These are phyloP conservation scores for Dinochytrium kinnereticum DNA, from an alignment of 371 early-diverging fungal species.

Conservation along the genomic window DNA sequence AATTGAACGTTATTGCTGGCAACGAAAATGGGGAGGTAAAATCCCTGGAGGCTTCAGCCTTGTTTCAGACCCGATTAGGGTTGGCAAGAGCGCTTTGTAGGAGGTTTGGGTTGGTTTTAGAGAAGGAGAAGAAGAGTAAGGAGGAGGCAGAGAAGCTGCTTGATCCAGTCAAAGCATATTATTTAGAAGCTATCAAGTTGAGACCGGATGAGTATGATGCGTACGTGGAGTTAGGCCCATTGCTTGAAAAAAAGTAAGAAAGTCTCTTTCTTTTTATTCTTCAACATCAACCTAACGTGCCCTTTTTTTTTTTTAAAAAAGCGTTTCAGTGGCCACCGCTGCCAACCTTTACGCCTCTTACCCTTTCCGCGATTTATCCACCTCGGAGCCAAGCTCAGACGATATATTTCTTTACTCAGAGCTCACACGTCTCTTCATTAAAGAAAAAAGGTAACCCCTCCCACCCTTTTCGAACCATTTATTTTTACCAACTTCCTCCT, in stretches of 20 bases:
- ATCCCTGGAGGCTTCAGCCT: constrained; percentile 4
- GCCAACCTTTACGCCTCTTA: constrained; percentile 37
- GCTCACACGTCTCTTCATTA: constrained; percentile 44
- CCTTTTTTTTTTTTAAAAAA: too few relatives aligned
- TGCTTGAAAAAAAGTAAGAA: constrained; percentile 34
- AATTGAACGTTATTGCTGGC: not conserved
- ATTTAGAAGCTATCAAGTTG: constrained; percentile 28
- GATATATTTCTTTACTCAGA: constrained; percentile 46
- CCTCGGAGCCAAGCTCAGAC: constrained; percentile 29
- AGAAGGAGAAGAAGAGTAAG: not conserved
- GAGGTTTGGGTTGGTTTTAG: constrained; percentile 13
- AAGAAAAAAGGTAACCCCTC: constrained; percentile 32
- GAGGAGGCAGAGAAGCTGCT: not conserved
- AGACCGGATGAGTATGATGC: constrained; percentile 40
- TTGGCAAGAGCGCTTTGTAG: constrained; percentile 33
- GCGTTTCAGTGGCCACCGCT: constrained; percentile 21
- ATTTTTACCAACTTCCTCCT: too few relatives aligned
- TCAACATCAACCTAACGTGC: not conserved
- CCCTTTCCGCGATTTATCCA: constrained; percentile 35
- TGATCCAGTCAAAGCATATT: constrained; percentile 14
- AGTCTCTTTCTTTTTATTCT: not conserved
- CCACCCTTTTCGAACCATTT: not conserved
- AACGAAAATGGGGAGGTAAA: constrained; percentile 7
- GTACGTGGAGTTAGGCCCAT: constrained; percentile 46
- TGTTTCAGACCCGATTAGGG: constrained; percentile 33